phyloP scores from a whole-genome alignment of 148 eudicot species.

The Cornus kousa region DNA sequence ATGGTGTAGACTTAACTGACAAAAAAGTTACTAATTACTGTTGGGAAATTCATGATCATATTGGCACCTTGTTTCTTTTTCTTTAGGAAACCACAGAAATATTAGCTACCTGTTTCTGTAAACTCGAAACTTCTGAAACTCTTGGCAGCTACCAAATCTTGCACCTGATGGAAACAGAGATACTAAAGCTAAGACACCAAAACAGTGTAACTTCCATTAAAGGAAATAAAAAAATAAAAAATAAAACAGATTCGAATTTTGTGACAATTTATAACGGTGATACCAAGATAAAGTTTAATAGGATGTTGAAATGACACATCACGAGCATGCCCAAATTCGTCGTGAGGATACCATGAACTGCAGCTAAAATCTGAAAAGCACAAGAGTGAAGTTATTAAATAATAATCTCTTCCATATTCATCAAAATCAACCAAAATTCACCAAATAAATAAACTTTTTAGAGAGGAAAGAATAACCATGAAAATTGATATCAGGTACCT shows the following conservation, averaged over 20 bases:
- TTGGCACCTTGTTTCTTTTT: background rate
- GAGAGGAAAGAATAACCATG: background rate
- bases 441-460: background rate
- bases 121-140: conserved; percentile 67
- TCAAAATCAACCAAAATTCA: background rate
- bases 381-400: conserved; percentile 13
- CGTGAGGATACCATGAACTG: conserved; percentile 64
- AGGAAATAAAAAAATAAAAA: background rate
- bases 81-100: background rate
- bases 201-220: background rate
- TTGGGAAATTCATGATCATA: too few relatives aligned
- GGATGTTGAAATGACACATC: conserved; percentile 85
- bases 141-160: conserved; percentile 81
- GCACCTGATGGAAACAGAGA: conserved; percentile 55
- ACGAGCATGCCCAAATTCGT: conserved; percentile 52
- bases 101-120: conserved; percentile 59
- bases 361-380: conserved; percentile 65
- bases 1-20: background rate
- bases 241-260: conserved; percentile 1
- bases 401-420: background rate
- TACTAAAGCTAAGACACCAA: conserved; percentile 7
- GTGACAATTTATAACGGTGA: conserved; percentile 7
- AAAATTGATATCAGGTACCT: conserved; percentile 42
- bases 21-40: background rate
- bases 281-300: conserved; percentile 87